Conservation (phyloP, 2,329 filamentous ascomycete species). For the Trichoderma sp. region DNA sequence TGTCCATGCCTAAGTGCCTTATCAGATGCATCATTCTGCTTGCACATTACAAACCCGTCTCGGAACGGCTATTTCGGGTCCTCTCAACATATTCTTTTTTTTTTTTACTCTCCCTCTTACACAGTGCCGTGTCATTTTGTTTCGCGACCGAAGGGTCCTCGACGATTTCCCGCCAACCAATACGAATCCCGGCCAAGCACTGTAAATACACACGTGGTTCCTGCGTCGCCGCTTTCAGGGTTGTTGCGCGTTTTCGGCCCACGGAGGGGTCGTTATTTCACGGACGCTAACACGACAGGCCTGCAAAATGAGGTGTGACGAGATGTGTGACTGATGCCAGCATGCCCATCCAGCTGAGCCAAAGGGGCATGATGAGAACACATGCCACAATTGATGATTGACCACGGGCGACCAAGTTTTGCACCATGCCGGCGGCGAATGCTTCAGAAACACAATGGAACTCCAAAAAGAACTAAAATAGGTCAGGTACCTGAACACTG, state of each 20-base stretch:
- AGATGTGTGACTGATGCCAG: neutral
- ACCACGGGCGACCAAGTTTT: neutral
- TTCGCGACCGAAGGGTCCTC: neutral
- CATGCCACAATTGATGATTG: neutral
- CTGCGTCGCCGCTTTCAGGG: conserved; percentile 14
- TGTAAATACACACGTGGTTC: conserved; percentile 14
- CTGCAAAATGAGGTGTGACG: neutral
- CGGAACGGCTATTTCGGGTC: neutral
- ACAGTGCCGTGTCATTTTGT: neutral
- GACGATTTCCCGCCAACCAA: neutral
- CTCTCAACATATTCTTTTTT: neutral
- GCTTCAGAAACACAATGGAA: neutral
- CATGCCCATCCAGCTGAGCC: neutral
- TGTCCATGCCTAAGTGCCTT: neutral
- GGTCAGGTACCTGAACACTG: neutral
- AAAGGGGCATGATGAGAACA: neutral
- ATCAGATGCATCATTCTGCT: neutral
- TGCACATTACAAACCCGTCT: neutral
- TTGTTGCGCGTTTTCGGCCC: conserved; percentile 8
- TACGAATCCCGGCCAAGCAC: conserved; percentile 2
- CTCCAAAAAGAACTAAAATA: neutral
- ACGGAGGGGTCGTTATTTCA: conserved; percentile 10
- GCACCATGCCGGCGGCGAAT: neutral
- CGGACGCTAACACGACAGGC: conserved; percentile 6
- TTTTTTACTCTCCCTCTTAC: neutral